These are phyloP conservation scores for Blastocystis sp. DNA, from an alignment of 352 stramenopile species.

Conservation along the genomic window DNA sequence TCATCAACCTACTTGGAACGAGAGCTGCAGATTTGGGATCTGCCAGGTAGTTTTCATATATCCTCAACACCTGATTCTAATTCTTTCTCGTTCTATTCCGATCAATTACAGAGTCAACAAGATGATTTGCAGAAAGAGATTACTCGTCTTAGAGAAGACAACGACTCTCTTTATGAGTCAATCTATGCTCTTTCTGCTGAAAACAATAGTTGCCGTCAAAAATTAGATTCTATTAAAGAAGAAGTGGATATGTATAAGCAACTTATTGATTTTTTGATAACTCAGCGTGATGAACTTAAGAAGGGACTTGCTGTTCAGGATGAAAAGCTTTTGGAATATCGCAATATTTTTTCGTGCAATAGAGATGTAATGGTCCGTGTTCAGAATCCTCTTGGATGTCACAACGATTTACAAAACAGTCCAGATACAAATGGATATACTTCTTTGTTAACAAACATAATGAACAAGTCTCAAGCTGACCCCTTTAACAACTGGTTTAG, in stretches of 20 bases:
- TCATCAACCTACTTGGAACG: not conserved
- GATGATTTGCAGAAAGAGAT: not conserved
- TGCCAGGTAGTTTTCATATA: too few relatives aligned
- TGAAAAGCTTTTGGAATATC: not conserved
- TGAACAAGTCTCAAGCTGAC: not conserved
- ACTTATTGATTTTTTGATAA: slow-evolving; percentile 1
- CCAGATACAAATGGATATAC: too few relatives aligned
- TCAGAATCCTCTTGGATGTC: not conserved
- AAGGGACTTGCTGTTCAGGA: not conserved
- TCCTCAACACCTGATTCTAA: too few relatives aligned
- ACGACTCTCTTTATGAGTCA: not conserved
- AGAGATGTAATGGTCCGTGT: not conserved
- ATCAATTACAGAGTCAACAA: not conserved
- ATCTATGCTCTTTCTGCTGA: not conserved
- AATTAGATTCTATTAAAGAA: not conserved
- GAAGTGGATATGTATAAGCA: slow-evolving; percentile 32
- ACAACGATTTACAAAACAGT: not conserved
- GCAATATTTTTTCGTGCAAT: not conserved
- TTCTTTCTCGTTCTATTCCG: not conserved
- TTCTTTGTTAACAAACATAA: not conserved
- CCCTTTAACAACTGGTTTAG: slow-evolving; percentile 68
- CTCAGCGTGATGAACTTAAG: slow-evolving; percentile 27
- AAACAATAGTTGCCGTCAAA: not conserved
- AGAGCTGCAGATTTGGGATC: too few relatives aligned
- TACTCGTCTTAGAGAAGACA: not conserved